Percentiles rank a stretch among this genome's conserved stretches.
These are phyloP conservation scores for Chlamydomonas incerta DNA, from an alignment of 139 green algal species.

Conservation along the genomic window DNA sequence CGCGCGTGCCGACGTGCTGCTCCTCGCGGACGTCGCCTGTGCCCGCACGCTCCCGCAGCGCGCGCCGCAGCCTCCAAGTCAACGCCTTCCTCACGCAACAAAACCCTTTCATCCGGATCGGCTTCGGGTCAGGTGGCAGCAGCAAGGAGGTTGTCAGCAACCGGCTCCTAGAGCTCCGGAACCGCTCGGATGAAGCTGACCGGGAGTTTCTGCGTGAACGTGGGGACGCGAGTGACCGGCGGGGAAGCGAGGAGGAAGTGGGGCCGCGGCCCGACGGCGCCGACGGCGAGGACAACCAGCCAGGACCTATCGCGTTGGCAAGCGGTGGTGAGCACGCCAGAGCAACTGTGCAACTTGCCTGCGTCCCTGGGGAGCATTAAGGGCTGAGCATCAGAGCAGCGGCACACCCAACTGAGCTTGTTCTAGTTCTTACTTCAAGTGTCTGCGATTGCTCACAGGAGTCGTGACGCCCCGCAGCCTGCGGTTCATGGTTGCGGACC, in stretches of 20 bases:
- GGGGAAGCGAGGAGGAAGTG: background rate
- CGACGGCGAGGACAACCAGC: too few species aligned
- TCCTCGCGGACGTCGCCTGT: too few species aligned
- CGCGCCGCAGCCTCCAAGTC: background rate
- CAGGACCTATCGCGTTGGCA: too few species aligned
- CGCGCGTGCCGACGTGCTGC: too few species aligned
- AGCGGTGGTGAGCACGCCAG: too few species aligned
- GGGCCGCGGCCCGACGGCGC: background rate
- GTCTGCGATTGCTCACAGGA: too few species aligned
- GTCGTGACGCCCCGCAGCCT: conserved; percentile 8
- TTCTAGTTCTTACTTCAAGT: too few species aligned
- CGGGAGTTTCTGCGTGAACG: background rate
- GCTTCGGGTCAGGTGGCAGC: background rate
- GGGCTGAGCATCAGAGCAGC: too few species aligned
- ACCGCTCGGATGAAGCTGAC: background rate
- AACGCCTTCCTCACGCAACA: conserved; percentile 13
- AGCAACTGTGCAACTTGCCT: too few species aligned
- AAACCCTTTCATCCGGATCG: background rate
- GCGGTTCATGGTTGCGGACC: background rate
- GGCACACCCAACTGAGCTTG: too few species aligned
- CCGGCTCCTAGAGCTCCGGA: conserved; percentile 7
- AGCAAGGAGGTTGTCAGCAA: conserved; percentile 5
- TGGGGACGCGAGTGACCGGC: background rate
- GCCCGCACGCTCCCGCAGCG: too few species aligned
- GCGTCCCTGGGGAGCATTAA: too few species aligned